Base-by-base conservation (phyloP, 1,284 basidiomycete species). In the Rhodotorula mucilaginosa region DNA sequence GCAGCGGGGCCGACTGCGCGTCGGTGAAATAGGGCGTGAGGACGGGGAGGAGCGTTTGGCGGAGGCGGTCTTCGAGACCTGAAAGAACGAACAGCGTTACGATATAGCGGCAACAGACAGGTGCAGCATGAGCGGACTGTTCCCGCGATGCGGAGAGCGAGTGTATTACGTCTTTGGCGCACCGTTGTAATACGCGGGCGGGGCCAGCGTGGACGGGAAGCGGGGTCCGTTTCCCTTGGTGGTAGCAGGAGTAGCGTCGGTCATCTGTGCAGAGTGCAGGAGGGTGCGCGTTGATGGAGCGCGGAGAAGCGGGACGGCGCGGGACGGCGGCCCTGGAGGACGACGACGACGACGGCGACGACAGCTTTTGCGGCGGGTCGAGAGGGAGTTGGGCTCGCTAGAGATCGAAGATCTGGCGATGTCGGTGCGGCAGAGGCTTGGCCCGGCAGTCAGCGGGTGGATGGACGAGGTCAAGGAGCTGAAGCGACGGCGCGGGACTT, bases 21-120 rank as follows among this genome's bases (percentile, higher is more conserved):
- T 54, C 18, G 23, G 49, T 18, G 61, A 74, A 56, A 49, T 51
- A 67, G 0, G 60, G 65, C 7, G 49, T 31, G 64, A 74, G 65
- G 10, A 56, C n/a, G 39, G 73, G 73, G 19, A 74, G 49, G 31
- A 74, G 59, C 31, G 68, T 58, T 5, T 18, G 2, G 4, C 16
- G 58, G 51, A 72, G 61, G 31, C 73, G 73, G n/a, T 67, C 65
- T n/a, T 39, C 58, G 39, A 74, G 63, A 29, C 72, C 72, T 69
- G 54, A 56, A 52, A 21, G 51, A 23, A 51, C 10, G 47, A 46
- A 18, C 3, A 19, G n/a, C 2, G 16, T 1, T 3, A n/a, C 13
- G 46, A 34, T 5, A 31, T 15, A 48, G 61, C 29, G 51, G 29
- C 13, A 8, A 1, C 8, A 12, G 13, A n/a, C 52, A 19, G 47